Base-by-base conservation (phyloP, 1,284 basidiomycete species). In the Lentinula novae-zelandiae region DNA sequence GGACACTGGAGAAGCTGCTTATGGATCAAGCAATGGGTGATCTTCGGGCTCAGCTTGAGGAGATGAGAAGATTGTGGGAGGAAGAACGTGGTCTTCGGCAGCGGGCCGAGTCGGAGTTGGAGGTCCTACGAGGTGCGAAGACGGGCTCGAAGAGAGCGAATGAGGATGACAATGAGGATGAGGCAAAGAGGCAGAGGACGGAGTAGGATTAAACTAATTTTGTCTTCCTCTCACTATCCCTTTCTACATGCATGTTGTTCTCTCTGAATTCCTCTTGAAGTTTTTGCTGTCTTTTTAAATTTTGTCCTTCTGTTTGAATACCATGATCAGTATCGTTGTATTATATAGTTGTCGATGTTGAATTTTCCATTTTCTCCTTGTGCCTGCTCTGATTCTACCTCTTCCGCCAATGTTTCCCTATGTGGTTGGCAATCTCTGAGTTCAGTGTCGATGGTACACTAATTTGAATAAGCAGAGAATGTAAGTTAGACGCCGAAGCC, bases 1-100 rank as follows among this genome's bases (percentile, higher is more conserved):
- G 93, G 93, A 94, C 93, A n/a, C 77, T 96, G 42, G 93, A 96
- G 77, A 95, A 95, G 75, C 72, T 95, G 49, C 77, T 95, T 59
- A 94, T 93, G 89, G 93, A 96, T 70, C 93, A 95, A 73, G 91
- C 89, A 2, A 92, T 92, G 90, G 89, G 89, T 20, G 90, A 92
- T 68, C 73, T 92, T 60, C 90, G 92, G 72, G 82, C 85, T 27
- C 90, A 92, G 70, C 77, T 92, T 9, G 90, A 91, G 67, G 89
- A 92, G 72, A 79, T 89, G 72, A 82, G 87, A 66, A 76, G 86
- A 22, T 67, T 86, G 68, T 90, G 87, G 85, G 88, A 90, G 58
- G 87, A 89, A 65, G 90, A 91, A 70, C 78, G 86, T 22, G 73
- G 75, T 52, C 75, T 74, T 4, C 76, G 87, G 27, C 77, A 83